Evolutionary conservation across 2,329 filamentous ascomycete genomes (phyloP).

Genomic region (Xylaria sp.): DNA sequence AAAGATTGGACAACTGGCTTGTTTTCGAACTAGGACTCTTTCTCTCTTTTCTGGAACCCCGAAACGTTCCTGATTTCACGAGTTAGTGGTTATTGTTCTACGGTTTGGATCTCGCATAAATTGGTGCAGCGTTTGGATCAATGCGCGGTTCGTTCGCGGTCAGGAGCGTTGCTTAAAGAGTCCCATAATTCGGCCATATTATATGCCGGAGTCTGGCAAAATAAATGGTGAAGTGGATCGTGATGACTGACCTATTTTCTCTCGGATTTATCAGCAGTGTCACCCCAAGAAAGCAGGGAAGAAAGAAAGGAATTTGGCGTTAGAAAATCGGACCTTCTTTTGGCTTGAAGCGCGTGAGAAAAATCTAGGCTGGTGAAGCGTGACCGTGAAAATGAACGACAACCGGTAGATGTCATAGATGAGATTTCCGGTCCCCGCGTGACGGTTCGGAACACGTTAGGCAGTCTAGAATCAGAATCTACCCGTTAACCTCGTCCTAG

Average conservation of each 20-base stretch:
- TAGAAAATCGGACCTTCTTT: background rate
- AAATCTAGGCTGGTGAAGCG: background rate
- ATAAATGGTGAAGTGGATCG: background rate
- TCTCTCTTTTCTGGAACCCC: background rate
- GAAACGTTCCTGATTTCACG: conserved; percentile 9
- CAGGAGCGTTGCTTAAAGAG: background rate
- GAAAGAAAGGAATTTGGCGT: background rate
- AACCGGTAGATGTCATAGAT: background rate
- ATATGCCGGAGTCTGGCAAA: background rate
- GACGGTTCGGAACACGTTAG: background rate
- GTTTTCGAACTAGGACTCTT: background rate
- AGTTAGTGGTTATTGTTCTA: conserved; percentile 9
- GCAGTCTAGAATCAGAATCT: background rate
- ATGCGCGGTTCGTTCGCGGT: conserved; percentile 1
- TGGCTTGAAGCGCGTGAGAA: background rate
- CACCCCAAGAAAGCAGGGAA: background rate
- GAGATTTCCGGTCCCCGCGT: background rate
- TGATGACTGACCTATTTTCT: conserved; percentile 10
- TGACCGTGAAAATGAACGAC: too few relatives aligned
- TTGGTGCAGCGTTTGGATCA: conserved; percentile 6
- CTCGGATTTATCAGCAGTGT: conserved; percentile 4
- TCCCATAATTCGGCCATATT: background rate
- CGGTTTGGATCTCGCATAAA: conserved; percentile 2
- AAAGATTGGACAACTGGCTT: background rate
- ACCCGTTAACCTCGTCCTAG: background rate